Evolutionary conservation across 2,329 filamentous ascomycete species (phyloP).

Genomic region (Nemania diffusa): DNA sequence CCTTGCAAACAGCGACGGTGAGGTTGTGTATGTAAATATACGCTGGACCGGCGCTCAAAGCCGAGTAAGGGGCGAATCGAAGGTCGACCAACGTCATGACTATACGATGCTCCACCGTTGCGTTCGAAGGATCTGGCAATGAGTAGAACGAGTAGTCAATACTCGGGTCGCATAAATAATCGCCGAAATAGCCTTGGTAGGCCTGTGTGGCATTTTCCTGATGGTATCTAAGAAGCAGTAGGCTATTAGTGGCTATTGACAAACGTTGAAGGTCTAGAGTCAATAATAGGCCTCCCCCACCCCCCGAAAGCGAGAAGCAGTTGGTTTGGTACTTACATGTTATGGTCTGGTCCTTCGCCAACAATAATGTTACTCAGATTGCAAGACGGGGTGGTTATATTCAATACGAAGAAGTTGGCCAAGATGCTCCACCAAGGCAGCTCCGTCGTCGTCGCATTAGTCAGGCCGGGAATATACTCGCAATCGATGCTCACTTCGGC

Average conservation of each 20-base stretch:
- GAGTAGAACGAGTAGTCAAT: conserved; percentile 19
- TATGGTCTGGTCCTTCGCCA: conserved; percentile 28
- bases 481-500: conserved; percentile 25
- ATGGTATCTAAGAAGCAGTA: conserved; percentile 16
- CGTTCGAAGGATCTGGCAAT: conserved; percentile 25
- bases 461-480: conserved; percentile 20
- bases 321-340: conserved; percentile 18
- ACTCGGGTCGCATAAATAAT: conserved; percentile 28
- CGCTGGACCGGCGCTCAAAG: not conserved
- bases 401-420: conserved; percentile 22
- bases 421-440: conserved; percentile 30
- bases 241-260: not conserved
- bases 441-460: conserved; percentile 19
- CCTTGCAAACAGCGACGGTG: conserved; percentile 30
- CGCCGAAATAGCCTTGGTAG: conserved; percentile 31
- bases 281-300: not conserved
- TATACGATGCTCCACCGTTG: conserved; percentile 22
- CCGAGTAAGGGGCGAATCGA: conserved; percentile 9
- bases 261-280: not conserved
- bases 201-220: conserved; percentile 30
- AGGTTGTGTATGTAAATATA: conserved; percentile 28
- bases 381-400: conserved; percentile 31
- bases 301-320: not conserved
- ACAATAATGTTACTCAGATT: conserved; percentile 30
- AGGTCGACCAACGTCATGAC: conserved; percentile 34